These are phyloP conservation scores for Talaromyces islandicus DNA, from an alignment of 2,329 filamentous ascomycete species.

Conservation along the genomic window DNA sequence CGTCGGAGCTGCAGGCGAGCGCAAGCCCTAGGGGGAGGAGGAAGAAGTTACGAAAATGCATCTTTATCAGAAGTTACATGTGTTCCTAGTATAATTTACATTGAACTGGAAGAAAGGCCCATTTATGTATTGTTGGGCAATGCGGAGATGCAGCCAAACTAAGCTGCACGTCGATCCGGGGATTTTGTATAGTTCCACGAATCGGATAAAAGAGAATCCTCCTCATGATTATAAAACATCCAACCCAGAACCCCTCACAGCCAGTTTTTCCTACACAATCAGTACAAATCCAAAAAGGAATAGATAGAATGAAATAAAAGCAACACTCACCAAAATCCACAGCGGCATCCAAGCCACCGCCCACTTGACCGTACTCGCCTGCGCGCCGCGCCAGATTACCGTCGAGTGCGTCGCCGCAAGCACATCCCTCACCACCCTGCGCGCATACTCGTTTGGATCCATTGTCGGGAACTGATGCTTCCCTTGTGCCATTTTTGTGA, in stretches of 20 bases:
- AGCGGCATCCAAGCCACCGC: not conserved
- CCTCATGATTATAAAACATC: not conserved
- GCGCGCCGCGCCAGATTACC: not conserved
- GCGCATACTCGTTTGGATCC: not conserved
- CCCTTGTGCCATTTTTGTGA: not conserved
- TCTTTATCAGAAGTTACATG: not conserved
- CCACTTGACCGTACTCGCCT: not conserved
- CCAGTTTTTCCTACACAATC: not conserved
- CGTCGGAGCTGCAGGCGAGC: constrained; percentile 19
- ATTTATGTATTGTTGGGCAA: not conserved
- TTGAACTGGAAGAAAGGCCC: not conserved
- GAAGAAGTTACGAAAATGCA: not conserved
- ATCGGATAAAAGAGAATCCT: not conserved
- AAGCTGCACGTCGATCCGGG: not conserved
- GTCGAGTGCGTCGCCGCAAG: not conserved
- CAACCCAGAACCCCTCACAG: not conserved
- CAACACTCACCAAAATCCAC: not conserved
- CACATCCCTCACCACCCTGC: not conserved
- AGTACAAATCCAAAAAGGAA: not conserved
- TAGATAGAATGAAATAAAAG: not conserved
- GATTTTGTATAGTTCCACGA: not conserved
- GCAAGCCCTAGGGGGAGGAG: not conserved
- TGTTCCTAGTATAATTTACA: too few species aligned
- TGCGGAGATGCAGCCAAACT: not conserved
- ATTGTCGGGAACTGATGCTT: not conserved